Evolutionary conservation across 768 basidiomycete species (phyloP), one percentile per base, ranked within the genome.

Genomic region (Boletus tomentosulus): DNA sequence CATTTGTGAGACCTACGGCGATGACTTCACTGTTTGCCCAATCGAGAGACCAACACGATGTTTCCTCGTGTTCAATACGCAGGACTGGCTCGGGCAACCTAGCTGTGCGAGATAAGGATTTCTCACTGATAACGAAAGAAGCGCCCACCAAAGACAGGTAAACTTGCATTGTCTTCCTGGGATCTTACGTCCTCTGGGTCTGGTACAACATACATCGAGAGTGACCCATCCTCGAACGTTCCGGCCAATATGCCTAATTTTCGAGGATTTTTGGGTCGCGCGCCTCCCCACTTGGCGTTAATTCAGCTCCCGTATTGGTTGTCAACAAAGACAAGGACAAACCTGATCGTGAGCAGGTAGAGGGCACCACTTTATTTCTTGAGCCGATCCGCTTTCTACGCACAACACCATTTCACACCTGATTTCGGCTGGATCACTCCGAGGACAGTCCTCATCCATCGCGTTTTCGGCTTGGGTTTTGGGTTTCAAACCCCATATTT

Each of bases 281-380:
- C 48, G 6, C 51, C 53, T 43, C 65, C 58, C 54, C 57, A 64
- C 60, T 73, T 47, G 13, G 49, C 13, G 34, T 34, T 1, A 25
- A 33, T 22, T 55, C 9, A 63, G 55, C 2, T n/a, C 28, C 47
- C 8, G 3, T 1, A 41, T 6, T 4, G 1, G 6, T 16, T 16
- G 6, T 9, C 4, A 19, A 39, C 2, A 39, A 42, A 30, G 42
- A 24, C 6, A 16, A 43, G 53, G 55, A 71, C 76, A 53, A 46
- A 79, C 76, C 13, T 66, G 45, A 53, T 92, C 91, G 60, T 91
- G 82, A 16, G 87, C 83, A 1, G 94, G 93, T 28, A 93, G 66
- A 3, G 96, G 96, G 68, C 95, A 95, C 95, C 96, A 98, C 70
- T 87, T 92, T 13, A 95, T 66, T 47, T 90, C 87, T 59, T 84